phyloP scores from a whole-genome alignment of 1,139 yeast species.

The Cylindricascospora bacillispora region DNA sequence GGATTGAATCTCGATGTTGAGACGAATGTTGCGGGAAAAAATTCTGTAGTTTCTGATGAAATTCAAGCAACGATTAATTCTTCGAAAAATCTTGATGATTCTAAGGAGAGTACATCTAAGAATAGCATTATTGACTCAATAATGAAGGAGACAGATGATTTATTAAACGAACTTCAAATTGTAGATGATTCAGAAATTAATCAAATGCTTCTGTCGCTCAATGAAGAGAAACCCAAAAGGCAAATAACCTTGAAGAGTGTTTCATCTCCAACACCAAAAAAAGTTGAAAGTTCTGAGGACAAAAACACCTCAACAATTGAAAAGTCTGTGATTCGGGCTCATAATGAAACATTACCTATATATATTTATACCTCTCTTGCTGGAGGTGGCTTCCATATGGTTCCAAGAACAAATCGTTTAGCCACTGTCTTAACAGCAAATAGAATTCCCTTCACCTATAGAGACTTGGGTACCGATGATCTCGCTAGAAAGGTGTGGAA shows the following conservation, averaged over 20 bases:
- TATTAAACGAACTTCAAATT: too few relatives aligned
- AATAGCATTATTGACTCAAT: too few relatives aligned
- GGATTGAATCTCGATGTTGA: neutral
- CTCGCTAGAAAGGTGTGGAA: constrained; percentile 82
- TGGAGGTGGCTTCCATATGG: constrained; percentile 74
- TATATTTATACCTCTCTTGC: constrained; percentile 79
- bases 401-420: constrained; percentile 68
- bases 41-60: too few relatives aligned
- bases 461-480: constrained; percentile 78
- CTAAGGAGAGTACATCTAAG: too few relatives aligned
- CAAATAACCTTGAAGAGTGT: neutral
- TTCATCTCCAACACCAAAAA: neutral
- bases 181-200: neutral
- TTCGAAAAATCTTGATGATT: too few relatives aligned
- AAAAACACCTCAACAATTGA: neutral
- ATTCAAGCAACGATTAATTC: too few relatives aligned
- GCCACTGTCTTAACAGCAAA: constrained; percentile 68
- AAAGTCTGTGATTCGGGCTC: neutral
- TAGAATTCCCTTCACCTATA: constrained; percentile 47
- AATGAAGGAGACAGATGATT: too few relatives aligned
- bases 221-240: neutral
- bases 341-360: constrained; percentile 35
- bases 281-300: neutral
- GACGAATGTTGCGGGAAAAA: constrained; percentile 1
- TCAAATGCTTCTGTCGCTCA: neutral